A percentile compares a stretch with the other conserved stretches of the same genome.
phyloP scores from a whole-genome alignment of 2,329 filamentous ascomycete genomes.

The Zasmidium cellare region DNA sequence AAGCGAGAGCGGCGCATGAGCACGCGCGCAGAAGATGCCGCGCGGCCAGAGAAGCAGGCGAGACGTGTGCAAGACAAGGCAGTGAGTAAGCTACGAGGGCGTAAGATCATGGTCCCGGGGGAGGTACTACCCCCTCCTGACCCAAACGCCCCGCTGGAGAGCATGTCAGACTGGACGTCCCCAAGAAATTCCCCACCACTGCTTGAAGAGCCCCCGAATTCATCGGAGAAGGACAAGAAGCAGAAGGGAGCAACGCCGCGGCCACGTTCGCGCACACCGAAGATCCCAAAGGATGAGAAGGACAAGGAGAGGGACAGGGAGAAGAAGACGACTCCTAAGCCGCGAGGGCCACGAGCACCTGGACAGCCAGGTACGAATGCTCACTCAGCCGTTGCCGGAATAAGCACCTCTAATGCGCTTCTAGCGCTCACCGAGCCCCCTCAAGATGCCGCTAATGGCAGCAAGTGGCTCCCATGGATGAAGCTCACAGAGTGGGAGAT shows the following conservation, averaged over 20 bases:
- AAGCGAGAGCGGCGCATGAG: conserved; percentile 34
- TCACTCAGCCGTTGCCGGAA: conserved; percentile 55
- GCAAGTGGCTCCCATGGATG: conserved; percentile 63
- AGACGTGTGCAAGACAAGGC: conserved; percentile 32
- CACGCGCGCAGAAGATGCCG: conserved; percentile 29
- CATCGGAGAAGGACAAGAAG: conserved; percentile 19
- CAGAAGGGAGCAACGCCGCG: conserved; percentile 24
- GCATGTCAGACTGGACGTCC: conserved; percentile 41
- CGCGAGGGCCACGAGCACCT: conserved; percentile 40
- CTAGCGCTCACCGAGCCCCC: conserved; percentile 61
- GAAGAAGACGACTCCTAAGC: conserved; percentile 44
- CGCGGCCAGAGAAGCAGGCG: conserved; percentile 24
- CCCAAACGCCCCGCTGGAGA: conserved; percentile 39
- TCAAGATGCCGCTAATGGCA: conserved; percentile 59
- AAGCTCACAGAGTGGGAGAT: conserved; percentile 67
- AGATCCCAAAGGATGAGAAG: conserved; percentile 36
- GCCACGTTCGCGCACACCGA: conserved; percentile 37
- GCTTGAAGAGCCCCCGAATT: conserved; percentile 28
- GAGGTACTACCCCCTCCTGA: conserved; percentile 47
- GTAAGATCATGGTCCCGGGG: conserved; percentile 45
- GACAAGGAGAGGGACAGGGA: conserved; percentile 38
- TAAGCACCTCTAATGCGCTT: conserved; percentile 63
- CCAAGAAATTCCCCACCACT: conserved; percentile 35
- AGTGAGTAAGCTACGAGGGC: conserved; percentile 33
- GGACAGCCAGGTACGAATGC: conserved; percentile 54